phyloP scores from a whole-genome alignment of 2,329 filamentous ascomycete species.

The Cladosporium sp. region DNA sequence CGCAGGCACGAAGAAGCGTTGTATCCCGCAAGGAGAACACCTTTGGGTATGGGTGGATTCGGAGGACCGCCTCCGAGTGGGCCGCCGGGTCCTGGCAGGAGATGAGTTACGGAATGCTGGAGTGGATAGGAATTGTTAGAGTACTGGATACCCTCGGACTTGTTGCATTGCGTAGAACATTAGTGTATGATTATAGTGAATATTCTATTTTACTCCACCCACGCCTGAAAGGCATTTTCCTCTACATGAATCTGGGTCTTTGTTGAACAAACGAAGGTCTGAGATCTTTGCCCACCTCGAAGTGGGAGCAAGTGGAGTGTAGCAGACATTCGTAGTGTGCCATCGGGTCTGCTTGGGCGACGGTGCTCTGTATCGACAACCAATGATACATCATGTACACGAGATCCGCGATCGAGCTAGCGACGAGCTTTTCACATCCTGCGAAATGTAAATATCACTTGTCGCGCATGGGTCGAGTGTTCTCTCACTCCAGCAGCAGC shows the following conservation, averaged over 20 bases:
- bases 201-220: background rate
- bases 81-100: conserved; percentile 11
- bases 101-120: background rate
- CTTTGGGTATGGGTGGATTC: conserved; percentile 15
- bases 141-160: conserved; percentile 17
- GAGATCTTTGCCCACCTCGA: background rate
- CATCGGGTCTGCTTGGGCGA: background rate
- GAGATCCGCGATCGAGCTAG: background rate
- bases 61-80: conserved; percentile 8
- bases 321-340: background rate
- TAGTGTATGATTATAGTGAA: conserved; percentile 13
- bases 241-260: background rate
- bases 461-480: background rate
- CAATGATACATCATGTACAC: too few relatives aligned
- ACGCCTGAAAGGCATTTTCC: background rate
- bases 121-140: background rate
- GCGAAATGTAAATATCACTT: background rate
- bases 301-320: background rate
- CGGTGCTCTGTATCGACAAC: background rate
- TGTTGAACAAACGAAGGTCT: background rate
- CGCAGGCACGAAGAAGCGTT: conserved; percentile 22
- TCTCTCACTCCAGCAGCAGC: background rate
- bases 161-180: conserved; percentile 14
- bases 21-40: conserved; percentile 8
- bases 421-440: background rate